Percentiles rank a stretch among this genome's conserved stretches.
phyloP scores from a whole-genome alignment of 202 grass and related monocot genomes.

The Zizania palustris region DNA sequence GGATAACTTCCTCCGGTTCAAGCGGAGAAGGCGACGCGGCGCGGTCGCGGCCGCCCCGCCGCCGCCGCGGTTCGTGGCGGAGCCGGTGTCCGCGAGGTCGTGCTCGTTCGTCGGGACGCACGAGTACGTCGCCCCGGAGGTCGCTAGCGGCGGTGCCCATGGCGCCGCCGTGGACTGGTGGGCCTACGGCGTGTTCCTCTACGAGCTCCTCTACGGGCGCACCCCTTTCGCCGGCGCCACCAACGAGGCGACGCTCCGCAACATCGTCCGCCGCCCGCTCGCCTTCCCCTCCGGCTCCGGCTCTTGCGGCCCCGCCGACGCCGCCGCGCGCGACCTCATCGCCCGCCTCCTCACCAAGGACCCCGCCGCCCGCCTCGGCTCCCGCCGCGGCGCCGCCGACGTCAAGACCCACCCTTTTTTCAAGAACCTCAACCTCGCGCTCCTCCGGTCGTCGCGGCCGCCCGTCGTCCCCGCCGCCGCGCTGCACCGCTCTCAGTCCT shows the following conservation, averaged over 20 bases:
- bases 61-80: constrained; percentile 58
- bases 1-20: constrained; percentile 34
- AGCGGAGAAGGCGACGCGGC: no score
- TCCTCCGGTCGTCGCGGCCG: constrained; percentile 61
- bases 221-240: constrained; percentile 65
- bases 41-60: no score
- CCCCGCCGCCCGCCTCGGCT: constrained; percentile 53
- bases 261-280: constrained; percentile 62
- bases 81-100: constrained; percentile 66
- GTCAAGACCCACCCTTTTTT: constrained; percentile 84
- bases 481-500: constrained; percentile 52
- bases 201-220: constrained; percentile 66
- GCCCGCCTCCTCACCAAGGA: constrained; percentile 68
- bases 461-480: constrained; percentile 18
- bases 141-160: constrained; percentile 57
- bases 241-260: constrained; percentile 64
- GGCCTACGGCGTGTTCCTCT: constrained; percentile 78
- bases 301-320: constrained; percentile 14
- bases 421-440: constrained; percentile 62
- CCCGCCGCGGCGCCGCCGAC: constrained; percentile 64
- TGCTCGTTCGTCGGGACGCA: constrained; percentile 84
- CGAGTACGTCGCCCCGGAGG: constrained; percentile 79
- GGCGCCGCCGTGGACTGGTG: constrained; percentile 92
- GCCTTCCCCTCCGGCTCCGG: constrained; percentile 38
- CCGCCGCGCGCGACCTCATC: constrained; percentile 66